Conservation (phyloP, 257 asterid genomes). For the Handroanthus guayacan region DNA sequence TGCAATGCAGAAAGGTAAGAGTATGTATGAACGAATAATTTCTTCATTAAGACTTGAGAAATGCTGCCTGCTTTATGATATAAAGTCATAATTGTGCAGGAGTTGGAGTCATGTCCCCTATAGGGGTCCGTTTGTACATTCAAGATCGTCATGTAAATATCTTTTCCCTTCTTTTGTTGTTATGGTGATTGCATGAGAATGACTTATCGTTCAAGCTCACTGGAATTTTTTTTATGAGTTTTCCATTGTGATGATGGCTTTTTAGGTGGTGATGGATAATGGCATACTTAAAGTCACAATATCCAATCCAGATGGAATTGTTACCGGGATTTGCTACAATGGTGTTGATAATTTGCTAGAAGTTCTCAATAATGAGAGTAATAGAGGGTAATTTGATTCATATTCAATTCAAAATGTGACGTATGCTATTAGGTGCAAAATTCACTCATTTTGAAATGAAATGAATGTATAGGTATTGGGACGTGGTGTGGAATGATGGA, state of each 20-base stretch:
- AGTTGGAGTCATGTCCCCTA: constrained; percentile 61
- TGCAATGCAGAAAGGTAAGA: constrained; percentile 29
- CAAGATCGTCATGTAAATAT: constrained; percentile 66
- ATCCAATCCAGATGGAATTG: constrained; percentile 63
- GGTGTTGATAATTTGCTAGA: constrained; percentile 63
- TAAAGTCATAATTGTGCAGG: constrained; percentile 40
- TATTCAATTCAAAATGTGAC: not conserved
- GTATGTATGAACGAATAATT: not conserved
- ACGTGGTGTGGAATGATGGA: constrained; percentile 67
- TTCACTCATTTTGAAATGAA: constrained; percentile 1
- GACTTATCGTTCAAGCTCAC: not conserved
- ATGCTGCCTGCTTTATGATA: constrained; percentile 18
- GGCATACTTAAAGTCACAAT: constrained; percentile 62
- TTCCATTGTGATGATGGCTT: constrained; percentile 7
- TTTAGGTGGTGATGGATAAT: constrained; percentile 63
- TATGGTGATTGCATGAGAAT: not conserved
- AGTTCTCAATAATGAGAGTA: constrained; percentile 56
- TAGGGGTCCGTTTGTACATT: constrained; percentile 61
- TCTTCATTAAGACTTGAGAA: not conserved
- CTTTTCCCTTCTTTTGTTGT: constrained; percentile 3
- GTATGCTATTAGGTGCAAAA: not conserved
- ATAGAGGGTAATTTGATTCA: constrained; percentile 54
- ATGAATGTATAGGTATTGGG: constrained; percentile 59
- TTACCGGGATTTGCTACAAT: constrained; percentile 55
- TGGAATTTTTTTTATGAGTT: not conserved